Evolutionary conservation across 2,329 filamentous ascomycete genomes (phyloP).

Genomic region (Aspergillus sp.): DNA sequence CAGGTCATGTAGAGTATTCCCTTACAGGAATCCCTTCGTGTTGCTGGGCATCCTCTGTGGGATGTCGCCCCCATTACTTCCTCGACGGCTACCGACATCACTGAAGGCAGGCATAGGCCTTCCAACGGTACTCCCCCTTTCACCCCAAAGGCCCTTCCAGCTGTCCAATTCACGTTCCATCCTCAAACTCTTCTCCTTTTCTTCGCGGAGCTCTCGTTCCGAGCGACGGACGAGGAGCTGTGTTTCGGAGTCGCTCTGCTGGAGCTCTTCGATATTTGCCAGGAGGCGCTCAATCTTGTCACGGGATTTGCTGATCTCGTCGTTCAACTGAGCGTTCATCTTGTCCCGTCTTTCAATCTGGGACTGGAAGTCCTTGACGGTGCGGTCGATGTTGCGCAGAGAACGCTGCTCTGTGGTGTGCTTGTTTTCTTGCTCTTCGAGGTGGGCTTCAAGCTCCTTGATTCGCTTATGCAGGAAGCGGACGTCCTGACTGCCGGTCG

Average conservation of each 20-base stretch:
- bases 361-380: conserved; percentile 83
- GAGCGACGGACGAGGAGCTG: conserved; percentile 78
- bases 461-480: conserved; percentile 91
- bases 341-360: conserved; percentile 94
- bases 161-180: conserved; percentile 85
- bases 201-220: conserved; percentile 83
- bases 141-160: conserved; percentile 65
- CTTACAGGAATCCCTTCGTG: conserved; percentile 69
- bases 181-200: conserved; percentile 70
- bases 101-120: conserved; percentile 29
- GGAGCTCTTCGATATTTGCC: conserved; percentile 85
- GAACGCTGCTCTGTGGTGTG: conserved; percentile 76
- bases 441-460: conserved; percentile 87
- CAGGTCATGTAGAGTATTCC: not conserved
- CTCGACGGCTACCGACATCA: conserved; percentile 34
- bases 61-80: conserved; percentile 43
- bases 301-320: conserved; percentile 76
- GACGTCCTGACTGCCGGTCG: conserved; percentile 87
- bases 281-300: conserved; percentile 89
- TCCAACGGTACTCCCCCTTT: conserved; percentile 44
- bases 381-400: conserved; percentile 86
- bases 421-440: conserved; percentile 74
- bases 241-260: conserved; percentile 73
- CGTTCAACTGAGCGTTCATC: conserved; percentile 68
- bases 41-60: conserved; percentile 64